Percentiles rank a stretch among this genome's conserved stretches.
Conservation (phyloP, 176 grass and related monocot genomes). For the Carex myosuroides region DNA sequence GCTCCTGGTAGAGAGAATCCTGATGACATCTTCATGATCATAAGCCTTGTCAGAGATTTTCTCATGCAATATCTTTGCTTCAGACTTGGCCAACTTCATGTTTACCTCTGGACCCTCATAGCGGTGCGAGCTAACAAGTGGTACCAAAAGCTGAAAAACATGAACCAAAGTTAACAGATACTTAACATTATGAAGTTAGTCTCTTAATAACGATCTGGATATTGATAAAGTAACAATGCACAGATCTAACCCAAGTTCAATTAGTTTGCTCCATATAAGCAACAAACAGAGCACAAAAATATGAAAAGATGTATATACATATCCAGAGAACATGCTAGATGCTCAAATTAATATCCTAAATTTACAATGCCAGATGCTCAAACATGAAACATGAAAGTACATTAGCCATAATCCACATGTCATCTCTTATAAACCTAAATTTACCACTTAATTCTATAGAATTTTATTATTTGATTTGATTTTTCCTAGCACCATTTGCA, state of each 20-base stretch:
- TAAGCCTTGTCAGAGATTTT: constrained; percentile 83
- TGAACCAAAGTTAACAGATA: background rate
- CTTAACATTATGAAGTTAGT: background rate
- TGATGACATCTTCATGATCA: constrained; percentile 67
- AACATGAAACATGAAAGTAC: too few relatives aligned
- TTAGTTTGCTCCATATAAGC: background rate
- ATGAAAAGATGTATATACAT: background rate
- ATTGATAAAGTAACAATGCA: background rate
- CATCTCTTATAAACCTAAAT: background rate
- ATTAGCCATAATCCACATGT: background rate
- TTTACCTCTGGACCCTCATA: constrained; percentile 83
- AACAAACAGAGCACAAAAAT: background rate
- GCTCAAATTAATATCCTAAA: too few relatives aligned
- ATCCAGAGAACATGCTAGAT: background rate
- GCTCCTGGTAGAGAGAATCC: constrained; percentile 90
- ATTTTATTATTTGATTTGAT: background rate
- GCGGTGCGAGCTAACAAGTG: constrained; percentile 77
- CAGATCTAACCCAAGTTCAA: background rate
- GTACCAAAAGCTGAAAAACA: constrained; percentile 67
- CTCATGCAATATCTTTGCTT: constrained; percentile 73
- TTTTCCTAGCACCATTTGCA: background rate
- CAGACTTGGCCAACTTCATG: constrained; percentile 58
- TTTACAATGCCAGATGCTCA: too few relatives aligned
- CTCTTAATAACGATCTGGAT: background rate
- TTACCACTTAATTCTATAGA: background rate